A percentile compares a stretch with the other conserved stretches of the same genome.
Conservation (phyloP, 352 stramenopile genomes). For the Pythium folliculosum region DNA sequence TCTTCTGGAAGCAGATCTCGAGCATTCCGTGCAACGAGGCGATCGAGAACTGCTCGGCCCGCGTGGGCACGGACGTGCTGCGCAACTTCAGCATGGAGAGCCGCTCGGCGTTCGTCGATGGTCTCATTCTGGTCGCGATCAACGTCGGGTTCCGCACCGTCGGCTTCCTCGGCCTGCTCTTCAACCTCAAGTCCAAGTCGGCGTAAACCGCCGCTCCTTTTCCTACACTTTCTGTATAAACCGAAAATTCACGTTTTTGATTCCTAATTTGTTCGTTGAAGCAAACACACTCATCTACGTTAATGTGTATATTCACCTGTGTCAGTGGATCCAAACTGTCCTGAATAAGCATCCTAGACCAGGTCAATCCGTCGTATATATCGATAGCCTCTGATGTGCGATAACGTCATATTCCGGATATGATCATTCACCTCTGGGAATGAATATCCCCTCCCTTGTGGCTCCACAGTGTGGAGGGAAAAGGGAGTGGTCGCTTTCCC, state of each 20-base stretch:
- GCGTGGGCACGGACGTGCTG: conserved; percentile 24
- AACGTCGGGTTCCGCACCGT: conserved; percentile 39
- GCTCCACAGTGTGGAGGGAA: conserved; percentile 8
- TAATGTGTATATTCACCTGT: too few relatives aligned
- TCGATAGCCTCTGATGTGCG: not conserved
- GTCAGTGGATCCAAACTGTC: too few relatives aligned
- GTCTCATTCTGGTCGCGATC: conserved; percentile 35
- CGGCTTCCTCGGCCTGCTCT: conserved; percentile 35
- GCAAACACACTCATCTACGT: too few relatives aligned
- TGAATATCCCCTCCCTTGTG: conserved; percentile 7
- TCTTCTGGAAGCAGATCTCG: conserved; percentile 45
- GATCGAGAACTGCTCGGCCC: conserved; percentile 35
- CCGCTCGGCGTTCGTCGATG: conserved; percentile 30
- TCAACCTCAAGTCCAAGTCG: conserved; percentile 24
- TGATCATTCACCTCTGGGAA: conserved; percentile 13
- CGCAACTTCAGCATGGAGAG: conserved; percentile 42
- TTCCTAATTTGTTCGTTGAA: not conserved
- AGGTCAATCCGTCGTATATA: not conserved
- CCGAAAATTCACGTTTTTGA: not conserved
- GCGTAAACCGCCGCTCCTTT: not conserved
- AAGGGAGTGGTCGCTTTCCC: not conserved
- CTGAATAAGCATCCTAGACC: not conserved
- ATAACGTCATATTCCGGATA: not conserved
- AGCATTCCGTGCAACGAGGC: conserved; percentile 45
- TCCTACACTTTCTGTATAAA: not conserved